phyloP scores from a whole-genome alignment of 2,329 filamentous ascomycete genomes.

The Parastagonospora nodorum region DNA sequence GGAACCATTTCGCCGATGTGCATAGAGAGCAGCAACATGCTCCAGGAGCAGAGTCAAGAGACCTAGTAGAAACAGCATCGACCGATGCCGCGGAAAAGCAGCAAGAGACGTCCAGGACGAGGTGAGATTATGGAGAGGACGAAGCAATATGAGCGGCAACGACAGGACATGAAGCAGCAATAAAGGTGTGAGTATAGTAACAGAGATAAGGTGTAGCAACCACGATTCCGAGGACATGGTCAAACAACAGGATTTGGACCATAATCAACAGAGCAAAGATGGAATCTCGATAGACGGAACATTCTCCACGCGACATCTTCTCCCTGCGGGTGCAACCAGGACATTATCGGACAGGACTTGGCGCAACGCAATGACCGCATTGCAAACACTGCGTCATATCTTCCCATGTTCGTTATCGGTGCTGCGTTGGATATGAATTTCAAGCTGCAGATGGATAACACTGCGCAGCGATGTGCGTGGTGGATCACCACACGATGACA shows the following conservation, averaged over 20 bases:
- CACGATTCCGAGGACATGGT: slow-evolving; percentile 8
- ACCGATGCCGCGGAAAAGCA: no score
- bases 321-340: background rate
- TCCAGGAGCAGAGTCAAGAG: no score
- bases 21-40: no score
- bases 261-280: slow-evolving; percentile 21
- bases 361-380: background rate
- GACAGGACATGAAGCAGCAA: no score
- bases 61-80: no score
- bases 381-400: slow-evolving; percentile 2
- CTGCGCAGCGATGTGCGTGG: slow-evolving; percentile 1
- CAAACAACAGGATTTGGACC: slow-evolving; percentile 17
- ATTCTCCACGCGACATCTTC: background rate
- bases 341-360: background rate
- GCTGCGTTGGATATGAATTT: background rate
- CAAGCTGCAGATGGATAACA: background rate
- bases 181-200: background rate
- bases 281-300: slow-evolving; percentile 1
- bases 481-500: slow-evolving; percentile 6
- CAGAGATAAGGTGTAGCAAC: background rate
- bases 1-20: no score
- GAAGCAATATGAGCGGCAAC: no score
- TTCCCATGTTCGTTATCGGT: slow-evolving; percentile 3
- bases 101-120: no score
- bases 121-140: no score